Evolutionary conservation across 805 yeast species (phyloP), one percentile per base, ranked within the genome.

Genomic region (Cyberlindnera euphorbiae): DNA sequence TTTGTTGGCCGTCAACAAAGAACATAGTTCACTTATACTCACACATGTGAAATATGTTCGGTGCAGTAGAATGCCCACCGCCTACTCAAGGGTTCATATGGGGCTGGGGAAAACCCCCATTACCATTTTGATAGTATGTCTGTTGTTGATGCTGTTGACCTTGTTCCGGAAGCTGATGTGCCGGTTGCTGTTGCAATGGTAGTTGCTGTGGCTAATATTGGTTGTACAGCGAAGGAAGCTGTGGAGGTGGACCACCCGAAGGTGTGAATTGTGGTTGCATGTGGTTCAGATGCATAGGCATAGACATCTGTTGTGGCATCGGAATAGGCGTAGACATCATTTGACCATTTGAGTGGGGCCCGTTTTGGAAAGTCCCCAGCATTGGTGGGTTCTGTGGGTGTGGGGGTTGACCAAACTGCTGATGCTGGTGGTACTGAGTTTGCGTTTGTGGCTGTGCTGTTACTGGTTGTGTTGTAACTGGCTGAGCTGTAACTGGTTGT

Each of bases 71-170:
- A n/a, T n/a, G n/a, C n/a, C n/a, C n/a, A n/a, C n/a, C n/a, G n/a
- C n/a, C n/a, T n/a, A n/a, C n/a, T 16, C 15, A 29, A 27, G 36
- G 26, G 27, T 6, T 31, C 31, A 14, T 27, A 19, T 19, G 7
- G 7, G 22, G 22, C 9, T 19, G 22, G 12, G 26, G 14, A 19
- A 15, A 14, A 17, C 25, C 18, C n/a, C 28, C 25, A 25, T 17
- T 26, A 4, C 33, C 36, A 12, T 19, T 30, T 16, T 24, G 37
- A 14, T 26, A 33, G n/a, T 18, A 34, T 9, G 17, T 22, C 14
- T 17, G 29, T 9, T 24, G 34, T 9, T 26, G 30, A 7, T 15
- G 25, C 14, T 24, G 33, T 25, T 55, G 58, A 21, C 17, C 26
- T 13, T 15, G 32, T n/a, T n/a, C n/a, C n/a, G n/a, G n/a, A n/a